phyloP scores from a whole-genome alignment of 73 alveolate genomes.

The Tetrahymena malaccensis region DNA sequence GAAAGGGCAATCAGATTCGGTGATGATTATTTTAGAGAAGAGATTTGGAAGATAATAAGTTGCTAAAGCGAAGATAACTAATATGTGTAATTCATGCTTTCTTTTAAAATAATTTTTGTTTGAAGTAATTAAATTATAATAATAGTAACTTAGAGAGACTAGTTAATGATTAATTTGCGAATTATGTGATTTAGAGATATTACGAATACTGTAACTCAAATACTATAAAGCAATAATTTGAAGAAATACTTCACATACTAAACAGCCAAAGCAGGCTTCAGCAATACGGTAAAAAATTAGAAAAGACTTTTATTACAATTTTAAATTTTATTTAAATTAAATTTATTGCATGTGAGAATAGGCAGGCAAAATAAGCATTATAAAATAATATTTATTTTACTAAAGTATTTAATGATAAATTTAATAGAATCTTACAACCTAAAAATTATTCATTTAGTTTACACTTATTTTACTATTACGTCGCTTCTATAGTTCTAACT shows the following conservation, averaged over 20 bases:
- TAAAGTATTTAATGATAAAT: no score
- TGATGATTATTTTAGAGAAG: neutral
- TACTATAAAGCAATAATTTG: neutral
- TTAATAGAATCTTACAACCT: neutral
- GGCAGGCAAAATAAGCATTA: no score
- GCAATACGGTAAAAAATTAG: neutral
- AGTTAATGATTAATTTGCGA: neutral
- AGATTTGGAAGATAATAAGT: neutral
- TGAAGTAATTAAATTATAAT: neutral
- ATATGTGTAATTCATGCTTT: neutral
- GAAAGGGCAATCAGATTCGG: neutral
- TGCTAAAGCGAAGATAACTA: neutral
- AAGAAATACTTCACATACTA: neutral
- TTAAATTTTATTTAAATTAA: no score
- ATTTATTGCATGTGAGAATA: no score
- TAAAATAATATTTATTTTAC: no score
- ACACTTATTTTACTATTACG: neutral
- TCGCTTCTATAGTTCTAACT: neutral
- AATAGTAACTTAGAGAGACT: neutral
- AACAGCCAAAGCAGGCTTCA: neutral
- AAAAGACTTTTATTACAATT: neutral
- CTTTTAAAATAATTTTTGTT: neutral
- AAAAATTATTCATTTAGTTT: no score
- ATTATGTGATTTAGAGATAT: neutral
- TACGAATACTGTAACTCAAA: neutral